Percentiles rank a stretch among this genome's conserved stretches.
phyloP scores from a whole-genome alignment of 1,284 basidiomycete species.

The Malassezia brasiliensis region DNA sequence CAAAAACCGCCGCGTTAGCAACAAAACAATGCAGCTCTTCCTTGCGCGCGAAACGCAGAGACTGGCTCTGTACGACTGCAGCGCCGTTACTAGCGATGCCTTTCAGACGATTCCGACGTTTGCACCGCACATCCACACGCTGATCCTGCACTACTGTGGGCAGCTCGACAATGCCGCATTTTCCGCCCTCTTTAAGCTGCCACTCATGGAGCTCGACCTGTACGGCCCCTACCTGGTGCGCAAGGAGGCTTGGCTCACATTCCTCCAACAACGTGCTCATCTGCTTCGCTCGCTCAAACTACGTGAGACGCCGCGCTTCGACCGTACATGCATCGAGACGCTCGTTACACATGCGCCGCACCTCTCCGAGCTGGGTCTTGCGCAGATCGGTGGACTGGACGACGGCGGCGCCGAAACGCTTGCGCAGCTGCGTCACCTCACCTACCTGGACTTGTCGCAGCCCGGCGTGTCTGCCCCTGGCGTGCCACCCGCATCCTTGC shows the following conservation, averaged over 20 bases:
- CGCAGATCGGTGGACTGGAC: constrained; percentile 61
- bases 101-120: constrained; percentile 31
- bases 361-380: constrained; percentile 64
- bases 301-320: constrained; percentile 69
- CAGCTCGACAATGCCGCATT: constrained; percentile 66
- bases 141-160: constrained; percentile 75
- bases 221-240: constrained; percentile 81
- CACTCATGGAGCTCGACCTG: constrained; percentile 66
- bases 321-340: constrained; percentile 60
- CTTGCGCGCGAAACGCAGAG: constrained; percentile 63
- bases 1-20: constrained; percentile 69
- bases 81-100: constrained; percentile 49
- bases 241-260: constrained; percentile 63
- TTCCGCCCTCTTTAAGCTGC: constrained; percentile 56
- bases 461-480: constrained; percentile 50
- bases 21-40: constrained; percentile 68
- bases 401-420: constrained; percentile 32
- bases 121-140: constrained; percentile 31
- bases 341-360: constrained; percentile 60
- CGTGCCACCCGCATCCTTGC: constrained; percentile 50
- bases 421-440: constrained; percentile 52
- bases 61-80: constrained; percentile 78
- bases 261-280: constrained; percentile 60
- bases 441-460: constrained; percentile 58
- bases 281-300: constrained; percentile 65